Evolutionary conservation across 2,329 filamentous ascomycete species (phyloP).

Genomic region (Claviceps sp.): DNA sequence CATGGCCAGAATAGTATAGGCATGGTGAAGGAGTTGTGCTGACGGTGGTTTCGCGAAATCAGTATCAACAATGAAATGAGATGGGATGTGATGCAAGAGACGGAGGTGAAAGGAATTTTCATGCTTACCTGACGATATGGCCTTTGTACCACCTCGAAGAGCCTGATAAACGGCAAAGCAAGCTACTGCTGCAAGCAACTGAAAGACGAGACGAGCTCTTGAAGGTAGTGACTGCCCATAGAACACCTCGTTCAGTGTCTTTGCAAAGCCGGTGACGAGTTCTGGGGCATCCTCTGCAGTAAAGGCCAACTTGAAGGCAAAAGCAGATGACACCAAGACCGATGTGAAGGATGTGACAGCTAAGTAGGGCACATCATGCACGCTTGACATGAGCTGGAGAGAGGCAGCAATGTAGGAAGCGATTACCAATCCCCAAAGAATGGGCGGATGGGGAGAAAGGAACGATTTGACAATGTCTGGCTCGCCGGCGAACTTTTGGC

Average conservation of each 20-base stretch:
- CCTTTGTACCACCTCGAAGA: conserved; percentile 14
- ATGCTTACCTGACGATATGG: conserved; percentile 17
- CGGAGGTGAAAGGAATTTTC: neutral
- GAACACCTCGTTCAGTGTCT: conserved; percentile 25
- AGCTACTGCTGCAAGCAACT: conserved; percentile 27
- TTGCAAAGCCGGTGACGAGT: conserved; percentile 42
- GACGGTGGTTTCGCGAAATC: neutral
- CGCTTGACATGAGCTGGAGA: conserved; percentile 27
- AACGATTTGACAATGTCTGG: conserved; percentile 71
- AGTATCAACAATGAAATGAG: neutral
- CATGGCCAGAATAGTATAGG: conserved; percentile 65
- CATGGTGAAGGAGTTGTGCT: conserved; percentile 46
- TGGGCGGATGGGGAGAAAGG: conserved; percentile 45
- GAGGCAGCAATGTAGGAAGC: conserved; percentile 52
- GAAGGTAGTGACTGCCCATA: conserved; percentile 32
- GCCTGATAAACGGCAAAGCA: conserved; percentile 27
- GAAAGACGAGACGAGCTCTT: conserved; percentile 37
- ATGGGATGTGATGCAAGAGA: neutral
- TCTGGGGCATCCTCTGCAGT: conserved; percentile 82
- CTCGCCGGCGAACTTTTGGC: conserved; percentile 87
- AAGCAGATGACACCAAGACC: conserved; percentile 37
- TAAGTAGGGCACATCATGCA: conserved; percentile 28
- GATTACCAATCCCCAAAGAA: conserved; percentile 65
- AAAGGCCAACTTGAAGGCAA: conserved; percentile 83
- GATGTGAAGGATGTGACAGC: conserved; percentile 27